A percentile compares a stretch with the other conserved stretches of the same genome.
Evolutionary conservation across 1,284 basidiomycete species (phyloP).

Genomic region (Macrocystidia cucumis): DNA sequence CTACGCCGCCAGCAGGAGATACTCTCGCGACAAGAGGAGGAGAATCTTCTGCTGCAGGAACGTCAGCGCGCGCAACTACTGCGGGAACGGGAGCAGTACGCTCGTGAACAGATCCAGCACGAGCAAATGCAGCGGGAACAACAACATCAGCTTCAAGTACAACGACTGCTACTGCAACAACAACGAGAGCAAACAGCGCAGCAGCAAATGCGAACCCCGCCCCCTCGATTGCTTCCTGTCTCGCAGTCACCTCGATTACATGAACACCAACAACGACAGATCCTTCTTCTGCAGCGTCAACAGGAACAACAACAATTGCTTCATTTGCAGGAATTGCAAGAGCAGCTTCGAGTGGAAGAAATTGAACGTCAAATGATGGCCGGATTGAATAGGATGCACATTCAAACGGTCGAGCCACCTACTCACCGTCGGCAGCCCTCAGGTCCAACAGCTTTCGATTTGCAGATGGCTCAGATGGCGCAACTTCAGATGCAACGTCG

Average conservation of each 20-base stretch:
- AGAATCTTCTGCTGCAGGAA: slow-evolving; percentile 24
- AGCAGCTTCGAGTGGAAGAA: slow-evolving; percentile 54
- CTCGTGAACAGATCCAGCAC: slow-evolving; percentile 35
- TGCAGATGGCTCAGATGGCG: slow-evolving; percentile 27
- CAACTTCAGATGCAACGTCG: slow-evolving; percentile 30
- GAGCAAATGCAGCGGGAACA: slow-evolving; percentile 29
- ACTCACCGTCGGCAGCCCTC: slow-evolving; percentile 31
- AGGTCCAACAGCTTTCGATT: slow-evolving; percentile 28
- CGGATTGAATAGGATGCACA: slow-evolving; percentile 37
- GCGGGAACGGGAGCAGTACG: slow-evolving; percentile 29
- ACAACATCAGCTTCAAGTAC: slow-evolving; percentile 30
- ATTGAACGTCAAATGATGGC: slow-evolving; percentile 49
- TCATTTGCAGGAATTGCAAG: slow-evolving; percentile 50
- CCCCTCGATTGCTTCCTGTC: slow-evolving; percentile 62
- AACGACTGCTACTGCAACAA: slow-evolving; percentile 31
- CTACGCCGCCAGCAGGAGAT: slow-evolving; percentile 23
- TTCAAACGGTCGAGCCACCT: slow-evolving; percentile 21
- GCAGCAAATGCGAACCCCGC: slow-evolving; percentile 47
- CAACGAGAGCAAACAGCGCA: slow-evolving; percentile 30
- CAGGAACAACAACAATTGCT: slow-evolving; percentile 53
- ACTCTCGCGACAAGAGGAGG: slow-evolving; percentile 27
- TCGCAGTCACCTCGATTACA: slow-evolving; percentile 69
- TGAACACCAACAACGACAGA: slow-evolving; percentile 52
- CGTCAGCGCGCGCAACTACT: slow-evolving; percentile 30
- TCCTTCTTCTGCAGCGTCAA: slow-evolving; percentile 47